Evolutionary conservation across 208 protist genomes (phyloP), one percentile per base, ranked within the genome.

Genomic region (Lotmaria passim): DNA sequence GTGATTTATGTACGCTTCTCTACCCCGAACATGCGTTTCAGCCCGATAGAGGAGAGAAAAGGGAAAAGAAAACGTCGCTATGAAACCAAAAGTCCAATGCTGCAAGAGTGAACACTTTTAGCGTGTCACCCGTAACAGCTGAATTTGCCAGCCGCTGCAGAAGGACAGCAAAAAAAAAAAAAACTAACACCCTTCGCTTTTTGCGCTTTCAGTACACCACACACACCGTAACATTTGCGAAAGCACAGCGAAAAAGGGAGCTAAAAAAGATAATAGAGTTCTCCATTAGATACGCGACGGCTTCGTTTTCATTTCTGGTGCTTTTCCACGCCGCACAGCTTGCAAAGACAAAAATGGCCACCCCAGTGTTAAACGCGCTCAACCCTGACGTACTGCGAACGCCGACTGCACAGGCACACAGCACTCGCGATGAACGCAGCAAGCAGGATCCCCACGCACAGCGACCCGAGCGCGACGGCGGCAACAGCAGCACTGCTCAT

Each of bases 391-490:
- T 52, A 47, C 31, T 33, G 19, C 41, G 12, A 23, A 14, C 57
- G 48, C 28, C 21, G n/a, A 30, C 56, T 44, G 46, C 36, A 59
- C 50, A 64, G 26, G 39, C 59, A 57, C 33, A 58, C 47, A 1
- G 26, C 38, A 23, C 26, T 52, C 19, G 67, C 65, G 47, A 73
- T 28, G 48, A 66, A 39, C 24, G 47, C 55, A n/a, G 57, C 67
- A 3, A 62, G 31, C 19, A 65, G 58, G 21, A 52, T 19, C 0
- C 67, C 58, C 2, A 64, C 38, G 28, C 56, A 59, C 28, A 65
- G 53, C 11, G 67, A 65, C 24, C 48, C 58, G 5, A 73, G 60
- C 38, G 48, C 47, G 24, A 57, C 41, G 15, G 47, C 67, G 11
- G 26, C 67, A n/a, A 46, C 31, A 30, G 38, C 33, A 12, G 46